phyloP scores from a whole-genome alignment of 176 grass and related monocot genomes.

The Paspalum vaginatum region DNA sequence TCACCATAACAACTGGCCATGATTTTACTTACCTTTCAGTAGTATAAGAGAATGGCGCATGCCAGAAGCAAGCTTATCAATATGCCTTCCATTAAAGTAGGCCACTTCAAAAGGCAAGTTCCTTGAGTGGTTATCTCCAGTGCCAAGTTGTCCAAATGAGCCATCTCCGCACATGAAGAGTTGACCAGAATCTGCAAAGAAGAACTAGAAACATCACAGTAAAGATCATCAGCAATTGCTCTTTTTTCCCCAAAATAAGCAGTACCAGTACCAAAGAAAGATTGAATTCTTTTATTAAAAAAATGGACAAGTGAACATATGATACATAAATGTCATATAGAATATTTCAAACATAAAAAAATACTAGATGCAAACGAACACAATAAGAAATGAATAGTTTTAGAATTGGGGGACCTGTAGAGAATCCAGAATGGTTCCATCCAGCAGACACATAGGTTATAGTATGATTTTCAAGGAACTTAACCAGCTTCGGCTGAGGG shows the following conservation, averaged over 20 bases:
- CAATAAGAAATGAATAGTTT: constrained; percentile 23
- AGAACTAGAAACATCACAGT: constrained; percentile 59
- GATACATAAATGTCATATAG: neutral
- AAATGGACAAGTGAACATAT: neutral
- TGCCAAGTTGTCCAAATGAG: constrained; percentile 96
- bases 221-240: constrained; percentile 46
- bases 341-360: constrained; percentile 11
- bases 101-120: constrained; percentile 64
- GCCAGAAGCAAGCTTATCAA: constrained; percentile 83
- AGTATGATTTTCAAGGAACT: constrained; percentile 66
- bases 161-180: constrained; percentile 92
- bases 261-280: neutral
- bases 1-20: neutral
- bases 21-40: constrained; percentile 59
- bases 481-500: constrained; percentile 56
- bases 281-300: neutral
- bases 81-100: constrained; percentile 62
- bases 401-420: constrained; percentile 69
- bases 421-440: constrained; percentile 99
- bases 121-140: constrained; percentile 68
- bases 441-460: constrained; percentile 77
- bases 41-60: constrained; percentile 93
- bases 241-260: constrained; percentile 31
- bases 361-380: neutral
- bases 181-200: constrained; percentile 67